Evolutionary conservation across 495 filamentous ascomycete genomes (phyloP), one percentile per base, ranked within the genome.

Genomic region (Venustampulla echinocandica): DNA sequence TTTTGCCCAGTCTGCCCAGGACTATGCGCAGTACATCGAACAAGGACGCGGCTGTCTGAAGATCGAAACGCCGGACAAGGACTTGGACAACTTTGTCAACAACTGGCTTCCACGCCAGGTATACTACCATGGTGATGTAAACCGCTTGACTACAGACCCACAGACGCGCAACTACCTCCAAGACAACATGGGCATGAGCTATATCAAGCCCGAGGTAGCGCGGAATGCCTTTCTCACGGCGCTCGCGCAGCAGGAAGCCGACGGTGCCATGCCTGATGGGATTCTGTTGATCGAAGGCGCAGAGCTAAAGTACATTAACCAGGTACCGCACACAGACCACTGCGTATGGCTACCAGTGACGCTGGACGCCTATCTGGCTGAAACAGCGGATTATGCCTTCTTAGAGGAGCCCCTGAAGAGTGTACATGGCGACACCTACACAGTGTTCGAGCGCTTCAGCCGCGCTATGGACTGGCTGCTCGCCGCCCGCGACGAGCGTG

Each of bases 111-210:
- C 74, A 15, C 71, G 74, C 7, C 74, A 77, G 49, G 68, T 69
- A 23, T 76, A 68, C 62, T 76, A 77, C 56, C 74, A 77, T 50
- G 74, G 74, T 47, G 70, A 74, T 43, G 69, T 74, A 43, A 77
- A 77, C 56, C 71, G 74, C n/a, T 52, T 77, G 41, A 76, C 72
- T 24, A 76, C 74, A 0, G 74, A 77, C 49, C 74, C 74, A 28
- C 74, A 77, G 55, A 77, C 74, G 14, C 69, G 74, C 18, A 77
- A 77, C 55, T 77, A 75, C 56, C 54, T 77, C 18, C 74, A 77
- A 47, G 74, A 77, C 62, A 75, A 74, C 57, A 76, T 77, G 74
- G 74, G 74, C 47, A 77, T 77, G 74, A 70, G 68, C 50, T 77
- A 69, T 60, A 75, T 77, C 57, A 67, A 70, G 49, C 70, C 74